A percentile compares a stretch with the other conserved stretches of the same genome.
Evolutionary conservation across 169 alveolate species (phyloP).

Genomic region (Cryptosporidium xiaoi): DNA sequence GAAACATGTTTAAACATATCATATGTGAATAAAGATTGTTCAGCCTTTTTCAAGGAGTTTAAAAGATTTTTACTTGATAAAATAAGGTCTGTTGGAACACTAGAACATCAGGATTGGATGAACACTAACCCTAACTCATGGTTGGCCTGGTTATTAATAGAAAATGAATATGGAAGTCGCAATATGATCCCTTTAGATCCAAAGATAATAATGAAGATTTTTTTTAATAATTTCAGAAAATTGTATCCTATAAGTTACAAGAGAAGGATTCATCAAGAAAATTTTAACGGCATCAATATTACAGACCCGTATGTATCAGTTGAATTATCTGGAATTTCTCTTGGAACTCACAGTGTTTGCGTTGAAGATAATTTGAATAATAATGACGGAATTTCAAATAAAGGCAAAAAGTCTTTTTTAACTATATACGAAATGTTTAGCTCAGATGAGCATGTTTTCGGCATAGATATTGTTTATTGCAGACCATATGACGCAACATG

Average conservation of each 20-base stretch:
- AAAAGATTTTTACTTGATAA: conserved; percentile 6
- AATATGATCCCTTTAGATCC: conserved; percentile 58
- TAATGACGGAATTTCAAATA: not conserved
- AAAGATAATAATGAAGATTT: conserved; percentile 12
- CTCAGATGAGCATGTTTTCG: conserved; percentile 7
- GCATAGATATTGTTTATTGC: conserved; percentile 33
- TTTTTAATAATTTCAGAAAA: conserved; percentile 18
- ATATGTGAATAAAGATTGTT: conserved; percentile 15
- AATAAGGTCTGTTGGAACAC: not conserved
- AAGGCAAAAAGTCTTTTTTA: not conserved
- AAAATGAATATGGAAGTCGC: not conserved
- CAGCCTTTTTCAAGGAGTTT: not conserved
- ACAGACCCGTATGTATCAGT: conserved; percentile 13
- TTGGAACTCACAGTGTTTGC: not conserved
- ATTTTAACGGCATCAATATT: not conserved
- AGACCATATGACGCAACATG: not conserved
- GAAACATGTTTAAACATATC: conserved; percentile 17
- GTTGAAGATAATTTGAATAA: not conserved
- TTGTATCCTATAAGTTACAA: conserved; percentile 36
- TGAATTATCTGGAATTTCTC: conserved; percentile 50
- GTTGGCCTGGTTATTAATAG: conserved; percentile 24
- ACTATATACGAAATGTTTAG: conserved; percentile 56
- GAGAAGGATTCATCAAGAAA: conserved; percentile 13
- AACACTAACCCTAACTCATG: conserved; percentile 29
- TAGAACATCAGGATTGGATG: conserved; percentile 57